Base-by-base conservation (phyloP, 1,284 basidiomycete genomes). In the Tetrapyrgos nigripes region DNA sequence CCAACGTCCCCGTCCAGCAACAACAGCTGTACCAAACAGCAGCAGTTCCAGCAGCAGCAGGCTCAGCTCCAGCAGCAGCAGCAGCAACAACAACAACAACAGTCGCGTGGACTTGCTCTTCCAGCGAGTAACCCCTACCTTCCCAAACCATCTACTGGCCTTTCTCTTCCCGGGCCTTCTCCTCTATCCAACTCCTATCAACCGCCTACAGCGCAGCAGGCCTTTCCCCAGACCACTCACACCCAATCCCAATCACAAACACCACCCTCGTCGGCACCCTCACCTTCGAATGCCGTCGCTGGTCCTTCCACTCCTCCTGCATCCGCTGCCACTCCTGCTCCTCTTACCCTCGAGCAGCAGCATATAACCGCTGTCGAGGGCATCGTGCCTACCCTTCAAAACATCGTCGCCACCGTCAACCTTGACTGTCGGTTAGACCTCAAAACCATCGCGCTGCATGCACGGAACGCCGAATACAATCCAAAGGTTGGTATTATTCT, bases 331-430 rank as follows among this genome's bases (percentile, higher is more conserved):
- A 62, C 61, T 5, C 61, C 91, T 14, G 84, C 66, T 1, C 87
- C 91, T 13, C 80, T 93, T 64, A 92, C 92, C 3, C 88, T 93
- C 62, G 92, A 93, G 73, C 92, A 93, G 64, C 91, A 93, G 67
- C 91, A 96, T 73, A 96, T 96, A 66, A 96, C 94, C 23, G 93
- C 93, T 49, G 95, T 97, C 26, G 93, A 96, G 74, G 95, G 95
- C 57, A 94, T 97, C 67, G 95, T 97, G 4, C 95, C 95, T 33
- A 97, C 94, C 4, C 83, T 97, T 55, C 95, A 97, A 83, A 99
- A 99, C 79, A 99, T 99, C 65, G 97, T 99, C 67, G 97, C 97
- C 10, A 99, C 97, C 14, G 97, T 99, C 76, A 99, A 99, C 72
- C 86, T 99, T 49, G 97, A 98, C 75, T 98, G 96, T 66, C 88